These are phyloP conservation scores for Leptographium lundbergii DNA, from an alignment of 2,329 filamentous ascomycete genomes.

Conservation along the genomic window DNA sequence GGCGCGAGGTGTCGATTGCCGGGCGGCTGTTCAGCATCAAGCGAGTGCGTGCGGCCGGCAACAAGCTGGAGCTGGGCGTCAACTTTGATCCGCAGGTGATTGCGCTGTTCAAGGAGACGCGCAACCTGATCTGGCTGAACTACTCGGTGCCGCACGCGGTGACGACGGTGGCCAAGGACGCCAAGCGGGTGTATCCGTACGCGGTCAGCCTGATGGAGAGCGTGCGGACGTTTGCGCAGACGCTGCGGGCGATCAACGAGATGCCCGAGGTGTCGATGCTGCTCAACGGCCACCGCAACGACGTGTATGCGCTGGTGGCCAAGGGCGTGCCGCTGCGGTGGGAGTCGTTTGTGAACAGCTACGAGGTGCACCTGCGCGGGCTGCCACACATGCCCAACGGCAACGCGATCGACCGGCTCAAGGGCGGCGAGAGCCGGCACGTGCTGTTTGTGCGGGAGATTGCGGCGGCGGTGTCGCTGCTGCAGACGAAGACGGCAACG, in stretches of 20 bases:
- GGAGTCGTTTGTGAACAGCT: conserved; percentile 97
- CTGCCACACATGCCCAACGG: conserved; percentile 43
- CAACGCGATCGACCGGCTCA: conserved; percentile 31
- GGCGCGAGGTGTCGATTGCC: conserved; percentile 80
- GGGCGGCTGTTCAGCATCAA: conserved; percentile 84
- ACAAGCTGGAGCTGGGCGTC: conserved; percentile 75
- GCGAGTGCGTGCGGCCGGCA: conserved; percentile 80
- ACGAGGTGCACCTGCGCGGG: conserved; percentile 76
- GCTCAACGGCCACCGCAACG: conserved; percentile 81
- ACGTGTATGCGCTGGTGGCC: conserved; percentile 68
- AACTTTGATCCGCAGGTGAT: conserved; percentile 98
- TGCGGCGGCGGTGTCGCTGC: conserved; percentile 69
- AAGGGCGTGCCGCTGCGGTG: conserved; percentile 87
- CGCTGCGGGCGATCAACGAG: conserved; percentile 65
- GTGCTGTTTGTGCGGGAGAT: conserved; percentile 95
- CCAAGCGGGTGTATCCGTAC: conserved; percentile 96
- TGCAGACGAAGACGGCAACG: conserved; percentile 77
- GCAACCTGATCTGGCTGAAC: conserved; percentile 89
- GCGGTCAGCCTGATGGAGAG: conserved; percentile 98
- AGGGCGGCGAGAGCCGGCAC: conserved; percentile 73
- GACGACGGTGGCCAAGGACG: conserved; percentile 93
- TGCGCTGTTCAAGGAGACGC: conserved; percentile 94
- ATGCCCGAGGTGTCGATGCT: conserved; percentile 84
- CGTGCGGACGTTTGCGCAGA: conserved; percentile 86
- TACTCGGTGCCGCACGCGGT: conserved; percentile 90